A percentile compares a stretch with the other conserved stretches of the same genome.
Evolutionary conservation across 345 rosid species (phyloP).

Genomic region (Citrus cavaleriei): DNA sequence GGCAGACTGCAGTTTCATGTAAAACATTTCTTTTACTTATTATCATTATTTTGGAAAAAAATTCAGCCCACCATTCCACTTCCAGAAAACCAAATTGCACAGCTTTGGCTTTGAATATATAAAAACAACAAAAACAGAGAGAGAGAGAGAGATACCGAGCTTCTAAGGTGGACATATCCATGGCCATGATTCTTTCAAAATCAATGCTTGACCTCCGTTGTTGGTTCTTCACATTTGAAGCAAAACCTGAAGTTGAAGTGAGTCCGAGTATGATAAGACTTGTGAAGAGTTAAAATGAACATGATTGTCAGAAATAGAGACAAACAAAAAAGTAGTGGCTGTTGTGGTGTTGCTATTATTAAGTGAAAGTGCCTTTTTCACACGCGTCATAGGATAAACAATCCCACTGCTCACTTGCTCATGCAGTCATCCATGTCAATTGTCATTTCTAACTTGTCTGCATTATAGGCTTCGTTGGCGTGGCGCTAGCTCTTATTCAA

Average conservation of each 20-base stretch:
- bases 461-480: too few relatives aligned
- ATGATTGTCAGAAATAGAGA: neutral
- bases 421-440: too few relatives aligned
- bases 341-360: neutral
- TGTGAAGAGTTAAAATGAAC: neutral
- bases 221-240: neutral
- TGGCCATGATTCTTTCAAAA: neutral
- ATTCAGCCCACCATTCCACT: neutral
- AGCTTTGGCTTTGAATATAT: neutral
- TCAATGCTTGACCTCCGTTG: too few relatives aligned
- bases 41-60: neutral
- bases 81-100: neutral
- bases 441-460: too few relatives aligned
- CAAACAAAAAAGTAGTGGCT: neutral
- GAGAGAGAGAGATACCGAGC: slow-evolving; percentile 14
- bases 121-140: neutral
- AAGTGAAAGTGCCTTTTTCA: neutral
- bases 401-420: neutral
- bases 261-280: too few relatives aligned
- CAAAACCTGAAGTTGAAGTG: neutral
- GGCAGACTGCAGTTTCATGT: neutral
- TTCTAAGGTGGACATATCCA: slow-evolving; percentile 27
- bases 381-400: neutral
- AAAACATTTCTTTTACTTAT: neutral
- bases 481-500: too few relatives aligned